Conservation (phyloP, 2,329 filamentous ascomycete genomes). For the Onygenales sp. region DNA sequence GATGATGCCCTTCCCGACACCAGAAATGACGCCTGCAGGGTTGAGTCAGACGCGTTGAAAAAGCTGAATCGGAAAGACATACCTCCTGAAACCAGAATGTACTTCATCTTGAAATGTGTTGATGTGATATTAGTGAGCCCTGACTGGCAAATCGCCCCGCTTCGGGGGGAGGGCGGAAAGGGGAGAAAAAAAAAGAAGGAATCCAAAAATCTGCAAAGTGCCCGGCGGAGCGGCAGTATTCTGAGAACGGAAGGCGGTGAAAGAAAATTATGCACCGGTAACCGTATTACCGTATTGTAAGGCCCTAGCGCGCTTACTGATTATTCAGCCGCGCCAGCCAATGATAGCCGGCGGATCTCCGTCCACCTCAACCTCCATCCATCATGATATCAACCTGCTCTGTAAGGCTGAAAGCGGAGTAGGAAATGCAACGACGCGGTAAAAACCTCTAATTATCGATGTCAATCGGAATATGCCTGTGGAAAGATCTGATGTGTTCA, state of each 20-base stretch:
- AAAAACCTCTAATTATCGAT: too few relatives aligned
- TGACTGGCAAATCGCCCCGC: not conserved
- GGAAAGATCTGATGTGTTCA: too few relatives aligned
- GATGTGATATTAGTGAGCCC: not conserved
- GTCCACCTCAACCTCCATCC: too few relatives aligned
- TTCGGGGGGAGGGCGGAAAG: not conserved
- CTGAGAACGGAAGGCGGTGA: conserved; percentile 1
- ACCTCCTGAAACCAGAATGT: conserved; percentile 73
- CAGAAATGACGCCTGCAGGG: conserved; percentile 36
- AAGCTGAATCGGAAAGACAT: conserved; percentile 21
- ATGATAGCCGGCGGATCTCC: not conserved
- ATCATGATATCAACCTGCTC: too few relatives aligned
- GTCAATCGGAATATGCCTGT: too few relatives aligned
- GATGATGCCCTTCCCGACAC: conserved; percentile 55
- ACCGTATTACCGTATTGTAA: not conserved
- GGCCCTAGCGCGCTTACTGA: not conserved
- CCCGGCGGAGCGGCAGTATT: not conserved
- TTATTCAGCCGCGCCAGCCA: not conserved
- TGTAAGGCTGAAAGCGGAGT: too few relatives aligned
- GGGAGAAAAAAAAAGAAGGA: not conserved
- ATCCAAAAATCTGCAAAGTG: not conserved
- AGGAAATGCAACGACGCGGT: too few relatives aligned
- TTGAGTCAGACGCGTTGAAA: not conserved
- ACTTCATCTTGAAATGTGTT: conserved; percentile 54
- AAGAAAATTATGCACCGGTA: too few relatives aligned